Base-by-base conservation (phyloP, 345 rosid species). In the Syzygium jambos region DNA sequence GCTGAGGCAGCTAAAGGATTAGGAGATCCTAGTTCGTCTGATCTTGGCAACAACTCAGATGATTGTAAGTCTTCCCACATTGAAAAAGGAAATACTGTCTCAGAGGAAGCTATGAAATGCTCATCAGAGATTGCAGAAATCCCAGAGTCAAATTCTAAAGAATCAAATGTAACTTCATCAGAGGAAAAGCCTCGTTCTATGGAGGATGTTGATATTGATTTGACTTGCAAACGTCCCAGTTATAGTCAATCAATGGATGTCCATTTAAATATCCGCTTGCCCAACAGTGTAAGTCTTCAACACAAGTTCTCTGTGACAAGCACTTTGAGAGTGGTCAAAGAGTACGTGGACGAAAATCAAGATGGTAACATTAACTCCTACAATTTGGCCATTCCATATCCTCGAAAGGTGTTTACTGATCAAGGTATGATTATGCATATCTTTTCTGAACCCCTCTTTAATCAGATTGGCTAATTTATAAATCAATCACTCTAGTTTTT, bases 341-440 rank as follows among this genome's bases (percentile, higher is more conserved):
- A 96, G 88, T 93, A 91, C 86, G 96, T 97, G 87, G 95, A 93
- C 90, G 90, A 88, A 87, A 95, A 94, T 87, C 96, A 89, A 90
- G 86, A 92, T 87, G 85, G 85, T 86, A 91, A 56, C 78, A 80
- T 91, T 59, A 90, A 93, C 88, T 88, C 95, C 29, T 96, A 95
- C 85, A 93, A 97, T 92, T 95, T 97, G 87, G 98, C 97, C 9
- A 87, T 94, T 90, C 99, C 98, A 82, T 96, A 97, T 92, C 98
- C 99, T 34, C 95, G 97, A 89, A 96, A 92, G 92, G 92, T 95
- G 38, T 97, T 95, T 89, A 90, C 86, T 88, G 95, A 94, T 93
- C 94, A 95, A 95, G 98, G 98, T 96, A 94, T 38, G 82, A 73
- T 73, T 73, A 10, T 73, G 27, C 49, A 38, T 22, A 73, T 38